Base-by-base conservation (phyloP, 306 rosid genomes). In the Pterocarpus macrocarpus region DNA sequence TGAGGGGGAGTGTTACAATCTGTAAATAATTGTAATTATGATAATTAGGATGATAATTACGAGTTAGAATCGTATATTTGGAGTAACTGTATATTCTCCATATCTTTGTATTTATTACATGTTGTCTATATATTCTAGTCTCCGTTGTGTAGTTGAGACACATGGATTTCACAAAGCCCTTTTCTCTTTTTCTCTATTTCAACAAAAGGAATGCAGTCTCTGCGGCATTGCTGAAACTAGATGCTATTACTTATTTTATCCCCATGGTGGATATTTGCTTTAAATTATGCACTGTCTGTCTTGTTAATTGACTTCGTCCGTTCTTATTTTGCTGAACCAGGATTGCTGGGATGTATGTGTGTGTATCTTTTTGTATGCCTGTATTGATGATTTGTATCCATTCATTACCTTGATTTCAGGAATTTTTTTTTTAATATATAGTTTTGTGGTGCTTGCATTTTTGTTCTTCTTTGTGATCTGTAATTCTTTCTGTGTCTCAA, bases 271-370 rank as follows among this genome's bases (percentile, higher is more conserved):
- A 53, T 82, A 74, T 76, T 79, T 79, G 75, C 58, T 43, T 50
- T 45, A 63, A 53, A 62, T 78, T 32, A 62, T 67, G 71, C 68
- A 7, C 36, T 65, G 16, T 50, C 16, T 68, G 55, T 73, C 61
- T 81, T 82, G 62, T 73, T 69, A 61, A 30, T 66, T 58, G 77
- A 69, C 57, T 32, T 58, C 64, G 36, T 67, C 64, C 34, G 41
- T 52, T 68, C 14, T 73, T 78, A 64, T 73, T 62, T 82, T 41
- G 81, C 34, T 34, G 49, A 81, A 41, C 77, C 78, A 77, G 22
- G 76, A 32, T 72, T 43, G 15, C 57, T 47, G 2, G 49, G 70
- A 39, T 57, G 61, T 3, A 6, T 45, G 38, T 71, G 47, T 2
- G 6, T 43, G 10, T 43, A 43, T 0, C 74, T 15, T 76, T 68